Percentiles rank a stretch among this genome's conserved stretches.
These are phyloP conservation scores for Pleurotus tuoliensis DNA, from an alignment of 768 basidiomycete genomes.

Conservation along the genomic window DNA sequence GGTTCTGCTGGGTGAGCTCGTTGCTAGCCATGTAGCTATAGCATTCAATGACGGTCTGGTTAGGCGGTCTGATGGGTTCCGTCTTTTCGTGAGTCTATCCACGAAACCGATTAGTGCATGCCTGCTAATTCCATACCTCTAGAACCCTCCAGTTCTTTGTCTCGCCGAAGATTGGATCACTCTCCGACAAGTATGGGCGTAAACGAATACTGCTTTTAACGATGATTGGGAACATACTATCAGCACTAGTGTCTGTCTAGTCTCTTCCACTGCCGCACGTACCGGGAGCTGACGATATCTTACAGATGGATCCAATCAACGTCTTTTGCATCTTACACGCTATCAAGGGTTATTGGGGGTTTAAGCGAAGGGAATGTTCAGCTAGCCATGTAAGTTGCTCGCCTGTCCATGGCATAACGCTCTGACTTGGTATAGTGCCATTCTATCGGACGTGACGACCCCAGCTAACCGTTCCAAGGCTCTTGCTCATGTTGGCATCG, in stretches of 20 bases:
- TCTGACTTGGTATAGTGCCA: slow-evolving; percentile 54
- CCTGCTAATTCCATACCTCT: slow-evolving; percentile 21
- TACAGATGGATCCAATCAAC: slow-evolving; percentile 86
- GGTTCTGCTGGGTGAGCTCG: slow-evolving; percentile 73
- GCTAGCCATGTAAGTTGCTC: slow-evolving; percentile 72
- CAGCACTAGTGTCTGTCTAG: slow-evolving; percentile 70
- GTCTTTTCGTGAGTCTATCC: slow-evolving; percentile 72
- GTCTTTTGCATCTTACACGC: slow-evolving; percentile 83
- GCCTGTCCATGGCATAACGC: neutral
- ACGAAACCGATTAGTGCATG: slow-evolving; percentile 9
- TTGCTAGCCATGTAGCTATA: neutral
- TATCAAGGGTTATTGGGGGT: slow-evolving; percentile 89
- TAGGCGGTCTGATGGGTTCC: slow-evolving; percentile 89
- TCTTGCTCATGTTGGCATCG: slow-evolving; percentile 91
- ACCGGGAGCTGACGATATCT: neutral
- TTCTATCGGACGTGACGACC: slow-evolving; percentile 87
- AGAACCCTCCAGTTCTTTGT: slow-evolving; percentile 84
- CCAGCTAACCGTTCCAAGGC: slow-evolving; percentile 77
- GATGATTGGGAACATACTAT: slow-evolving; percentile 92
- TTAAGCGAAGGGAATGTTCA: slow-evolving; percentile 98
- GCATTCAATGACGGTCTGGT: neutral
- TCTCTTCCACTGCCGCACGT: neutral
- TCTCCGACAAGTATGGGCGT: slow-evolving; percentile 90
- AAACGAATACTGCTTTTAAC: slow-evolving; percentile 77
- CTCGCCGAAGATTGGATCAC: slow-evolving; percentile 73